phyloP scores from a whole-genome alignment of 352 stramenopile genomes.

The Phytophthora palmivora region DNA sequence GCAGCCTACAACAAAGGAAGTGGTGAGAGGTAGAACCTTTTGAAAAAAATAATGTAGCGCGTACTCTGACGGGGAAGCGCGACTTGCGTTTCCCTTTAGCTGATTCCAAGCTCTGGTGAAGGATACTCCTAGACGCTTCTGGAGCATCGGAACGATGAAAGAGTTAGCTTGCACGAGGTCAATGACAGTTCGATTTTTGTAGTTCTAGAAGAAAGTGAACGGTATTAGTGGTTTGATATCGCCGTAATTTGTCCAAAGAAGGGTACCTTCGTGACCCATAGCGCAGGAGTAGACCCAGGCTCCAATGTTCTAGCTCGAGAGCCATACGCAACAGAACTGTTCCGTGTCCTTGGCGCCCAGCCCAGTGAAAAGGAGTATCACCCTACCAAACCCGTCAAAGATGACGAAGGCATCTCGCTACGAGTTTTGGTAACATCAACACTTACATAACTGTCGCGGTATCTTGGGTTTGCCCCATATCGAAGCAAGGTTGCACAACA shows the following conservation, averaged over 20 bases:
- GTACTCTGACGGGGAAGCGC: slow-evolving; percentile 39
- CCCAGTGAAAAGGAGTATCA: slow-evolving; percentile 81
- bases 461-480: slow-evolving; percentile 48
- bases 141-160: slow-evolving; percentile 56
- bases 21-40: background rate
- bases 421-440: background rate
- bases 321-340: slow-evolving; percentile 59
- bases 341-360: slow-evolving; percentile 56
- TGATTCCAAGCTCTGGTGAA: slow-evolving; percentile 34
- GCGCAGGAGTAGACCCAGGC: slow-evolving; percentile 23
- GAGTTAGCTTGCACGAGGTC: slow-evolving; percentile 50
- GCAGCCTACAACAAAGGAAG: slow-evolving; percentile 16
- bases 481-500: slow-evolving; percentile 61
- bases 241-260: background rate
- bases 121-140: slow-evolving; percentile 46
- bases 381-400: slow-evolving; percentile 38
- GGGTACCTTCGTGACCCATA: slow-evolving; percentile 67
- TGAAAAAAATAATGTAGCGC: background rate
- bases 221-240: background rate
- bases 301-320: slow-evolving; percentile 44
- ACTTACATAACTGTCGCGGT: slow-evolving; percentile 48
- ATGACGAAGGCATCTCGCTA: background rate
- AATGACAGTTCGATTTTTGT: slow-evolving; percentile 55
- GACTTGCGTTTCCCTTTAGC: slow-evolving; percentile 40
- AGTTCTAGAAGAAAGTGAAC: slow-evolving; percentile 46